Evolutionary conservation across 305 asterid species (phyloP), one percentile per base, ranked within the genome.

Genomic region (Fraxinus floribunda): DNA sequence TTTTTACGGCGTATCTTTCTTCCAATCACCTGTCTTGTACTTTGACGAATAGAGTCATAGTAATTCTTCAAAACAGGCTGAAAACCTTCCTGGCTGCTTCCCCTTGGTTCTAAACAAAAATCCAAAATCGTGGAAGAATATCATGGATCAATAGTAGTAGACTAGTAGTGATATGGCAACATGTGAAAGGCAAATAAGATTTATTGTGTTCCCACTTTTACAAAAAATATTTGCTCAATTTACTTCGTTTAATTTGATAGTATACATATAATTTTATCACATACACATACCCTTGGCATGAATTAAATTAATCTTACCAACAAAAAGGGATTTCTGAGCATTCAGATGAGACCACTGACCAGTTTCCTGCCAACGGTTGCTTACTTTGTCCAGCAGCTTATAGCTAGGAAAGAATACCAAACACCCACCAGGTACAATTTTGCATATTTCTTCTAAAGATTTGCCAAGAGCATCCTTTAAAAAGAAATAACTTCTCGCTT

Each of bases 391-490:
- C 89, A 96, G 90, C 84, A 94, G 89, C 87, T 94, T 96, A 90
- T 96, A 96, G 89, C 99, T 96, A 82, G 99, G 99, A 83, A 96
- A 96, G 88, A 96, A 94, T 79, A 92, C 94, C 29, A 96, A 91
- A 91, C 98, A 94, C 80, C 99, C 99, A 81, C 94, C 98, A 22
- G 98, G 98, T 88, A 93, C 96, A 79, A 89, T 85, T 83, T 88
- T 89, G 90, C 95, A 96, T 82, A 94, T 96, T 86, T 93, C 96
- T 86, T 94, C 99, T 84, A 96, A 79, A 78, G 98, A 94, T 84
- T 86, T 82, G 76, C 99, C 99, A 78, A 96, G 88, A 20, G 93
- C 87, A 86, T 96, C 99, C 98, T 96, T 84, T 78, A 86, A 76
- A 83, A 66, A 84, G 83, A 88, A 84, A 85, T 68, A 79, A 82